Evolutionary conservation across 306 rosid genomes (phyloP), one percentile per base, ranked within the genome.

Genomic region (Prunus armeniaca): DNA sequence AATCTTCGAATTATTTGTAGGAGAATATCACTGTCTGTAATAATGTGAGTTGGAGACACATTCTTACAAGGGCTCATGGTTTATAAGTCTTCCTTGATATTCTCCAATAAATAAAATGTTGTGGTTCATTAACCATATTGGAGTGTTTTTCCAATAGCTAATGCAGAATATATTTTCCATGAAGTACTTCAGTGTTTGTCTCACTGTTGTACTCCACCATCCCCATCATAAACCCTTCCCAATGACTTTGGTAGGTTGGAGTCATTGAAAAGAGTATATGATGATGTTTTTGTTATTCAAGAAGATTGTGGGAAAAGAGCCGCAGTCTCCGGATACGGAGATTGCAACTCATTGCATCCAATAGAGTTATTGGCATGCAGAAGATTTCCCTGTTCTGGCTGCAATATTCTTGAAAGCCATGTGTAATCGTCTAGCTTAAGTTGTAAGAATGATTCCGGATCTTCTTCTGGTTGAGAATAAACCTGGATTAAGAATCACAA

Each of bases 401-500:
- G 9, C 7, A 15, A 63, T 27, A 34, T 19, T 65, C 25, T 47
- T 0, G 49, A 65, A 6, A 0, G 49, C 69, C 17, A 58, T 19
- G 20, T 0, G 8, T 6, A 28, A 17, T 65, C 30, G 1, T 10
- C 74, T 38, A 6, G 71, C 46, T 34, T 73, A 18, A 2, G 55
- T 12, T 1, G 25, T n/a, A 65, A 38, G 65, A 76, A 1, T 5
- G 69, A 47, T 13, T 41, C 74, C 62, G 25, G 72, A 24, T 46
- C 12, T 49, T 15, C 38, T 61, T 30, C 63, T 3, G 14, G 49
- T 1, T 8, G 52, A 74, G 11, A 1, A 45, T 2, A 2, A 18
- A 43, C 79, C 87, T 89, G 72, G 50, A 79, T 19, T 17, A 54
- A 67, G 54, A 81, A 81, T 64, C 75, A 80, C 34, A 30, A 84